phyloP scores from a whole-genome alignment of 768 basidiomycete species.

The Naganishia friedmannii region DNA sequence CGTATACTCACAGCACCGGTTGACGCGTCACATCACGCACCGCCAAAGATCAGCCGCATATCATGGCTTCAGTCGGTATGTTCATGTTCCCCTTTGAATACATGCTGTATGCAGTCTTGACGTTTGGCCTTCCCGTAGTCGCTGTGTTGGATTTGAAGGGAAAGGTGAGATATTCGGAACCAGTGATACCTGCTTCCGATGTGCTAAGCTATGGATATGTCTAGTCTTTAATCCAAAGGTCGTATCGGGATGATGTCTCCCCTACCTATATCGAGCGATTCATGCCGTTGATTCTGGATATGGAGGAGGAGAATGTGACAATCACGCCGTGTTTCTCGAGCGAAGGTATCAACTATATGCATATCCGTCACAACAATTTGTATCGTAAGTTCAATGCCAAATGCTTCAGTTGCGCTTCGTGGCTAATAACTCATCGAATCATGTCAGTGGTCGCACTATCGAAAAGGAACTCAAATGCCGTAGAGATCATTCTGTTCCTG shows the following conservation, averaged over 20 bases:
- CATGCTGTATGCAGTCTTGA: background rate
- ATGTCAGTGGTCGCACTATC: slow-evolving; percentile 83
- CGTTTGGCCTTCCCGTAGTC: background rate
- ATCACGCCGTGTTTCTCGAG: slow-evolving; percentile 94
- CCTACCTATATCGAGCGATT: slow-evolving; percentile 87
- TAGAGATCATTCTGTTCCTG: slow-evolving; percentile 93
- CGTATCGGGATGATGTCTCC: slow-evolving; percentile 93
- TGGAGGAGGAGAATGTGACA: slow-evolving; percentile 95
- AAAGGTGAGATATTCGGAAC: background rate
- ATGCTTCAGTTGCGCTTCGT: background rate
- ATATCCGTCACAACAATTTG: slow-evolving; percentile 95
- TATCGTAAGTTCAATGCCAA: slow-evolving; percentile 65
- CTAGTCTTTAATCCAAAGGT: slow-evolving; percentile 83
- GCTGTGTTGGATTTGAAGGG: slow-evolving; percentile 25
- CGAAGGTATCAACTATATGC: slow-evolving; percentile 96
- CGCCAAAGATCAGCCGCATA: background rate
- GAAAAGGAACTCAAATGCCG: slow-evolving; percentile 91
- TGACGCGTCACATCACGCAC: background rate
- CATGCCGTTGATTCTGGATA: slow-evolving; percentile 84
- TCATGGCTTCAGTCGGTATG: slow-evolving; percentile 22
- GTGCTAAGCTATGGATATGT: background rate
- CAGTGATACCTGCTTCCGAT: background rate
- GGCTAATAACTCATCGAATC: background rate
- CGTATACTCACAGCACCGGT: background rate
- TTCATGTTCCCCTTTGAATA: background rate